A percentile compares a stretch with the other conserved stretches of the same genome.
phyloP scores from a whole-genome alignment of 768 basidiomycete genomes.

The Rhizopogon roseolus region DNA sequence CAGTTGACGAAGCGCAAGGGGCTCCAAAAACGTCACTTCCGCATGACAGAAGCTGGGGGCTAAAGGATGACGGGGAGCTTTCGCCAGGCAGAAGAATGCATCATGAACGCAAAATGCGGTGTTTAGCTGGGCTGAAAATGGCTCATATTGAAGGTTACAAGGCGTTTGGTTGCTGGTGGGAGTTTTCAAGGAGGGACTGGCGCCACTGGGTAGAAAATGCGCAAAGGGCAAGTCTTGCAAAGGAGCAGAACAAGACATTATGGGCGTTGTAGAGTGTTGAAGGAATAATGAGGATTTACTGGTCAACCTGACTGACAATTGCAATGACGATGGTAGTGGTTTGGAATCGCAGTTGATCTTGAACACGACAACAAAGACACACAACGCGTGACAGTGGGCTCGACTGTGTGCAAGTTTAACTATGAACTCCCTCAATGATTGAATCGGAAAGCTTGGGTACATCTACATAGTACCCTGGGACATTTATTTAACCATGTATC shows the following conservation, averaged over 20 bases:
- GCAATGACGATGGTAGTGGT: conserved; percentile 3
- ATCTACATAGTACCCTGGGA: neutral
- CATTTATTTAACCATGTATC: conserved; percentile 6
- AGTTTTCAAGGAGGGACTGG: conserved; percentile 18
- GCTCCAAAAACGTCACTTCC: conserved; percentile 37
- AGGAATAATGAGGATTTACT: too few species aligned
- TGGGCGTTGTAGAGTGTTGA: conserved; percentile 8
- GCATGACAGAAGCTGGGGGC: neutral
- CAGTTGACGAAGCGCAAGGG: conserved; percentile 25
- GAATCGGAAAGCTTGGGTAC: too few species aligned
- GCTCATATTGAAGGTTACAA: conserved; percentile 48
- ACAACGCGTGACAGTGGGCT: conserved; percentile 9
- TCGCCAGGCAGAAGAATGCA: conserved; percentile 34
- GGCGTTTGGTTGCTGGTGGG: conserved; percentile 50
- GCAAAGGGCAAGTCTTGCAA: conserved; percentile 60
- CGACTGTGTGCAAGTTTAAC: too few species aligned
- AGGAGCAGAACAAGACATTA: conserved; percentile 38
- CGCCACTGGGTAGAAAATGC: conserved; percentile 38
- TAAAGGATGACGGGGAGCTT: neutral
- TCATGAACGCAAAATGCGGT: conserved; percentile 57
- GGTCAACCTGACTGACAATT: neutral
- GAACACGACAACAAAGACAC: conserved; percentile 17
- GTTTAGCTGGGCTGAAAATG: conserved; percentile 60
- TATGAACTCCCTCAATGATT: too few species aligned
- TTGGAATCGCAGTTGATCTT: conserved; percentile 4